Conservation (phyloP, 306 rosid genomes). For the peach (Prunus persica) region DNA sequence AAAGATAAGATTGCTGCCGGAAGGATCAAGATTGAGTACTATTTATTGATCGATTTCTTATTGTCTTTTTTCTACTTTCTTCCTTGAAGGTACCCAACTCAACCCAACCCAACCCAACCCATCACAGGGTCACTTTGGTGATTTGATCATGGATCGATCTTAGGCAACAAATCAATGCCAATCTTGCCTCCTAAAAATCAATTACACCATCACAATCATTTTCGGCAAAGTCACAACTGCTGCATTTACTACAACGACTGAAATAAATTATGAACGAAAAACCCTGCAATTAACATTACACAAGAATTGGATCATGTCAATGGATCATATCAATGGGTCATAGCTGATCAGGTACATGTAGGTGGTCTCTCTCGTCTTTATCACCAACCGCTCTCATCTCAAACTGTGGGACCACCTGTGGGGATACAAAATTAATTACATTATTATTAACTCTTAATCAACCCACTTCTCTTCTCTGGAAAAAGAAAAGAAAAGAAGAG, state of each 20-base stretch:
- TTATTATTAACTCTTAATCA: not conserved
- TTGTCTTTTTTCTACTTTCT: not conserved
- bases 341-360: not conserved
- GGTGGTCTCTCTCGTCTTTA: conserved; percentile 23
- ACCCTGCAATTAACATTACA: not conserved
- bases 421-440: not conserved
- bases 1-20: conserved; percentile 17
- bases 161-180: not conserved
- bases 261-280: not conserved
- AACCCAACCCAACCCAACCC: not conserved
- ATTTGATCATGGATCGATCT: too few species aligned
- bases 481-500: fast-evolving
- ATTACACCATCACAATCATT: not conserved
- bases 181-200: not conserved
- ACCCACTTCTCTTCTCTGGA: not conserved
- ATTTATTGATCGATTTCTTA: not conserved
- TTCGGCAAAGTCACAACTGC: not conserved
- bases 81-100: not conserved
- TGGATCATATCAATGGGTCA: not conserved
- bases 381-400: conserved; percentile 27
- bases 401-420: conserved; percentile 77
- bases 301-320: not conserved
- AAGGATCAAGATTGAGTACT: conserved; percentile 6
- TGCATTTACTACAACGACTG: too few species aligned
- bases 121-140: too few species aligned